Evolutionary conservation across 208 protist species (phyloP), one percentile per base, ranked within the genome.

Genomic region (Leishmania gerbilli): DNA sequence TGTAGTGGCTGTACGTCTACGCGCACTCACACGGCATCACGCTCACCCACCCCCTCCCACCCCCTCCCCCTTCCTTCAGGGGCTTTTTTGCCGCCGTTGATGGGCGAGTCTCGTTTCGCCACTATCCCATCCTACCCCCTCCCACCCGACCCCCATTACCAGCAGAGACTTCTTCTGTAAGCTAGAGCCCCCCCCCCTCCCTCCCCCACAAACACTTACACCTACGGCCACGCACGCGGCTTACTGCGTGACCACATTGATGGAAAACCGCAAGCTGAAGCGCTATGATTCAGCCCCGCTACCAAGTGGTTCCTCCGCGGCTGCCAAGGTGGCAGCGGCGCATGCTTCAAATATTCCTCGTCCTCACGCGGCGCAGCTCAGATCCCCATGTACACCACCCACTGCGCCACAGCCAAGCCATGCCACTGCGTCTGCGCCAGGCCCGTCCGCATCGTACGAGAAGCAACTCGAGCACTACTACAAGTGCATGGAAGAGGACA

Each of bases 391-490:
- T 11, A 51, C 60, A 55, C 81, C 47, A 7, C 74, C 72, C 21
- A 42, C 40, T 1, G 31, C 56, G 24, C 34, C 74, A 9, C 56
- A 15, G 40, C 56, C 74, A 45, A 24, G 21, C 3, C 27, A 21
- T 64, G 21, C 34, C 3, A 24, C 74, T 21, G 34, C 27, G 34
- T 27, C n/a, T 37, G 56, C 47, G 56, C 15, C 42, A 51, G 3
- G 67, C 0, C 27, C 56, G 0, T 42, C 62, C 31, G 64, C 58
- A 21, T 3, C 58, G 2, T 80, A 87, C 51, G 81, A 81, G 65
- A 81, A 51, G 49, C 74, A 87, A 60, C 62, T 91, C 49, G 88
- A 88, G 76, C 51, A 76, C 58, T 89, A 87, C 82, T 88, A 84
- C 80, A 76, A 71, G 27, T 79, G 80, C 49, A 79, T 91, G 74